Percentiles rank a stretch among this genome's conserved stretches.
phyloP scores from a whole-genome alignment of 192 early-diverging fungal species.

The Geosiphon pyriformis region DNA sequence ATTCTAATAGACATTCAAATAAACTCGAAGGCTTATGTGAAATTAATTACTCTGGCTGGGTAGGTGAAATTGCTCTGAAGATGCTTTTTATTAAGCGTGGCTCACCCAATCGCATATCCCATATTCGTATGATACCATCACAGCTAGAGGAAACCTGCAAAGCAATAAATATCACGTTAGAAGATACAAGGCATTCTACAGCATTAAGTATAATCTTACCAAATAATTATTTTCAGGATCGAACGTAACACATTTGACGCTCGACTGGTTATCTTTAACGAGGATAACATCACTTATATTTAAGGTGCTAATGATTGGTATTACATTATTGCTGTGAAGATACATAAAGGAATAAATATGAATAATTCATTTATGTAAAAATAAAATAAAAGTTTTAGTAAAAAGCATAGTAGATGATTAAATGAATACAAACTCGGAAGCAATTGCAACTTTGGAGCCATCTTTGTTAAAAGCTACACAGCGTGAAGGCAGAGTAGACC shows the following conservation, averaged over 20 bases:
- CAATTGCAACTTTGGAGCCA: conserved; percentile 32
- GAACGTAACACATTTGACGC: conserved; percentile 29
- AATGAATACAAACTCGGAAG: conserved; percentile 35
- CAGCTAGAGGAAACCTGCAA: background rate
- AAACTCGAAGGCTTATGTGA: background rate
- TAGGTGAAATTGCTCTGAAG: background rate
- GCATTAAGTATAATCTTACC: conserved; percentile 3
- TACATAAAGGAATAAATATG: background rate
- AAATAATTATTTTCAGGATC: conserved; percentile 30
- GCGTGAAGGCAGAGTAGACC: conserved; percentile 29
- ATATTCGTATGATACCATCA: conserved; percentile 2
- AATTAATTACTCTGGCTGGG: background rate
- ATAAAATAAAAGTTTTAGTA: too few species aligned
- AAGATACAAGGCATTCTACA: background rate
- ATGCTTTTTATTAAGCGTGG: background rate
- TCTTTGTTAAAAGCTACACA: conserved; percentile 18
- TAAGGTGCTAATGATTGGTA: conserved; percentile 26
- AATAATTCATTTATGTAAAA: too few species aligned
- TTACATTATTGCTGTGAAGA: conserved; percentile 26
- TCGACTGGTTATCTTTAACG: conserved; percentile 27
- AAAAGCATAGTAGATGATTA: too few species aligned
- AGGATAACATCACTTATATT: conserved; percentile 20
- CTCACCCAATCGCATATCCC: conserved; percentile 5
- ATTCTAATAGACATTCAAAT: background rate
- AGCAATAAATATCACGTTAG: background rate